Evolutionary conservation across 768 basidiomycete genomes (phyloP), one percentile per base, ranked within the genome.

Genomic region (Collybia nuda): DNA sequence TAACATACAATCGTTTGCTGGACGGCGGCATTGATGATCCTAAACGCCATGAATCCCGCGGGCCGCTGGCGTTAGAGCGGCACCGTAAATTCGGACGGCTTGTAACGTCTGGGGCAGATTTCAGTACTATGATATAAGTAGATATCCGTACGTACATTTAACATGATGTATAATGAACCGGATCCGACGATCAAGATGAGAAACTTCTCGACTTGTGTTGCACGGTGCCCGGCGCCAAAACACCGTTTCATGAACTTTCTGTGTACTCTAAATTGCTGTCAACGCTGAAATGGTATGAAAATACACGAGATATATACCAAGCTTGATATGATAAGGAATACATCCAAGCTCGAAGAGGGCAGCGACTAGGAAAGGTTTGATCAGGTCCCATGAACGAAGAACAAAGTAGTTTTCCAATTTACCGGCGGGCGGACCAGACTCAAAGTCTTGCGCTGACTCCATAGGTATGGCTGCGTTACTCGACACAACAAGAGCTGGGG

Each of bases 341-440:
- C 66, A 65, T 6, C 66, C 62, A 15, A 67, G 52, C 52, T 67
- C 66, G 41, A 56, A 67, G 8, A 67, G 51, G n/a, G 58, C 61
- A 9, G 66, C 64, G 19, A 55, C 64, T 65, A 24, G 14, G 26
- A 21, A n/a, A 6, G 39, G 12, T 14, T 26, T 21, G 11, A 14
- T 18, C 3, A 14, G 24, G 40, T 28, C 36, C 2, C 14, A 18
- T 18, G 11, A 12, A 5, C 11, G 39, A 18, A 22, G 17, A 12
- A 15, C 17, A 23, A n/a, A 6, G 40, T 15, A 28, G 3, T n/a
- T 17, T 24, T 6, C 1, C 32, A n/a, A 50, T 62, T 19, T 49
- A 66, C 65, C 49, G 18, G 64, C 44, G 24, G 18, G 64, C 44
- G 24, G 65, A 66, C 22, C 65, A 61, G 9, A 66, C 61, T 53